Conservation (phyloP, 1,284 basidiomycete genomes). For the Pulveroboletus sp. region DNA sequence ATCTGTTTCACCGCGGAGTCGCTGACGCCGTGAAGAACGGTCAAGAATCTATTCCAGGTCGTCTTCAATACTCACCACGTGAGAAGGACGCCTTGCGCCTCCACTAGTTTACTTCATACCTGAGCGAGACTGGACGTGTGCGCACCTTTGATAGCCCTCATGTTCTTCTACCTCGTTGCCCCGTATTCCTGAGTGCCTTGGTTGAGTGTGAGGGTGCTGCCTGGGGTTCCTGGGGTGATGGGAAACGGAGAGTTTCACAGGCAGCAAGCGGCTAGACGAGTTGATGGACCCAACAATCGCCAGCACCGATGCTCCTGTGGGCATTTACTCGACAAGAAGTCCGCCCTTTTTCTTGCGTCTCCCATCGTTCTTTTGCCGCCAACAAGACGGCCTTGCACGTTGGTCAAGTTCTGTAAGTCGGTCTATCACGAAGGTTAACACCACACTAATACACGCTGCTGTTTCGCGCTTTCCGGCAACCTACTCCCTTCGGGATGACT, state of each 20-base stretch:
- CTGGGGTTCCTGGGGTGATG: slow-evolving; percentile 15
- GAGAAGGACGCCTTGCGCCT: slow-evolving; percentile 63
- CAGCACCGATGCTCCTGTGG: slow-evolving; percentile 18
- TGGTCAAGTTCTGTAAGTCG: slow-evolving; percentile 23
- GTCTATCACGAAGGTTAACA: no score
- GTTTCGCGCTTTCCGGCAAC: background rate
- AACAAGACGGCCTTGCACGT: slow-evolving; percentile 34
- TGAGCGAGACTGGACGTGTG: slow-evolving; percentile 4
- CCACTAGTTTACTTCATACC: slow-evolving; percentile 3
- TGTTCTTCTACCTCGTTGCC: slow-evolving; percentile 21
- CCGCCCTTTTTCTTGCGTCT: background rate
- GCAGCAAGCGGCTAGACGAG: background rate
- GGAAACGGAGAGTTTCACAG: slow-evolving; percentile 22
- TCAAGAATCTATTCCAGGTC: background rate
- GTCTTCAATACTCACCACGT: slow-evolving; percentile 57
- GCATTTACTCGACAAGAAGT: slow-evolving; percentile 5
- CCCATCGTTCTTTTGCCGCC: slow-evolving; percentile 29
- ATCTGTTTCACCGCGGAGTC: slow-evolving; percentile 92
- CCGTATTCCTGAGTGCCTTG: background rate
- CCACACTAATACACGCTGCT: no score
- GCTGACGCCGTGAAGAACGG: slow-evolving; percentile 41
- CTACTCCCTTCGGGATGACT: background rate
- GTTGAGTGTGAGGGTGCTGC: background rate
- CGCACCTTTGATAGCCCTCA: slow-evolving; percentile 69
- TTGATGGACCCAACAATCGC: slow-evolving; percentile 4